Percentiles rank a stretch among this genome's conserved stretches.
These are phyloP conservation scores for Curvularia sp. DNA, from an alignment of 2,329 filamentous ascomycete species.

Conservation along the genomic window DNA sequence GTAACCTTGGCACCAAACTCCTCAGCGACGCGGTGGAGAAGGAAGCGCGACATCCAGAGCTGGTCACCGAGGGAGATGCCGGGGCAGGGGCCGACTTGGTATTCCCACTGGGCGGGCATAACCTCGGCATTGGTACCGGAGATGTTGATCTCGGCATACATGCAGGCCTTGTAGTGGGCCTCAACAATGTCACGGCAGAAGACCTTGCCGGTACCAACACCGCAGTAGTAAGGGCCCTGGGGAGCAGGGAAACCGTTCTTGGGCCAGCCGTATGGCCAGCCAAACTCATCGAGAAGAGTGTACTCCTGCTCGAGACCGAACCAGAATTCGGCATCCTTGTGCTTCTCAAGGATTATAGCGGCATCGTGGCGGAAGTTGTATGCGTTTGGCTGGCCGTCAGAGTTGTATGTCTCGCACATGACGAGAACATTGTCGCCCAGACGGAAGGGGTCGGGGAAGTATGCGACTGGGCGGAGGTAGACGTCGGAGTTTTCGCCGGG, in stretches of 20 bases:
- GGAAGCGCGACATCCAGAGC: constrained; percentile 91
- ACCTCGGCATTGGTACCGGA: constrained; percentile 99
- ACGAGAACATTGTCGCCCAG: constrained; percentile 90
- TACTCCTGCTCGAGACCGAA: constrained; percentile 99
- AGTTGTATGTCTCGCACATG: constrained; percentile 91
- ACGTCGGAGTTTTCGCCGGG: constrained; percentile 96
- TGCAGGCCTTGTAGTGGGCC: constrained; percentile 87
- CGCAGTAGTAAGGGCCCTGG: constrained; percentile 96
- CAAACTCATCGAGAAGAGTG: constrained; percentile 84
- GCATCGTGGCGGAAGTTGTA: constrained; percentile 97
- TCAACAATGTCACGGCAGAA: constrained; percentile 98
- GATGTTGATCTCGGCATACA: constrained; percentile 91
- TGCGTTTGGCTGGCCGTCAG: constrained; percentile 95
- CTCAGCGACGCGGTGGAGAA: constrained; percentile 89
- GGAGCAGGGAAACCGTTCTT: constrained; percentile 87
- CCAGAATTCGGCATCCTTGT: constrained; percentile 87
- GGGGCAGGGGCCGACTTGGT: constrained; percentile 89
- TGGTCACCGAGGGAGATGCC: constrained; percentile 93
- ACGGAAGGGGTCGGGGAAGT: constrained; percentile 93
- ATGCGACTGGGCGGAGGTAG: constrained; percentile 89
- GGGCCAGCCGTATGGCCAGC: constrained; percentile 93
- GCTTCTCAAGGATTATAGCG: constrained; percentile 85
- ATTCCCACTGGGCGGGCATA: constrained; percentile 98
- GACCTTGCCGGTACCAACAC: constrained; percentile 96
- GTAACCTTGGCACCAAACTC: constrained; percentile 97